phyloP scores from a whole-genome alignment of 148 eudicot genomes.

The Amaranthus hypochondriacus region DNA sequence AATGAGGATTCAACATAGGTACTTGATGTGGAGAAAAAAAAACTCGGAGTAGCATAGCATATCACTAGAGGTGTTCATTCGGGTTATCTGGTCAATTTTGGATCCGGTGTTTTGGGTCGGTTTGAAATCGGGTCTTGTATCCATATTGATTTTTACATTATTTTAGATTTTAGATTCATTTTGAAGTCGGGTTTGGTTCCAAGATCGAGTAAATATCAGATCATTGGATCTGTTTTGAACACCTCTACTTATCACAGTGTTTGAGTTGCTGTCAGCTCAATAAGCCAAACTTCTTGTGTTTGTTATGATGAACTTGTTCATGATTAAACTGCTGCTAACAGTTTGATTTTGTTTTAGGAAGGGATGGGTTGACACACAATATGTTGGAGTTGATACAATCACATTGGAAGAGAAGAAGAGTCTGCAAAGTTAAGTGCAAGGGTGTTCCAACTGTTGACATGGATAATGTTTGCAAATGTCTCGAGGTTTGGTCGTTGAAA shows the following conservation, averaged over 20 bases:
- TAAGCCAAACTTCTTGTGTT: neutral
- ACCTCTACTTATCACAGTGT: neutral
- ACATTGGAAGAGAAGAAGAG: conserved; percentile 77
- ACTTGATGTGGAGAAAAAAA: no score
- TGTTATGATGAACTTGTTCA: conserved; percentile 8
- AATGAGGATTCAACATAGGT: no score
- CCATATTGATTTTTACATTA: no score
- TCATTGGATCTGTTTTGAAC: no score
- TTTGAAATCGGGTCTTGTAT: no score
- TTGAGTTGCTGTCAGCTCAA: neutral
- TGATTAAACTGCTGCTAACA: neutral
- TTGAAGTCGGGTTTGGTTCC: no score
- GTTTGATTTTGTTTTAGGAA: conserved; percentile 45
- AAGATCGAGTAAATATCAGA: no score
- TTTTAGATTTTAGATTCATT: no score
- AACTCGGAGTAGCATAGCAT: no score
- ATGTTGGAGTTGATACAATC: conserved; percentile 91
- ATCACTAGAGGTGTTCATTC: no score
- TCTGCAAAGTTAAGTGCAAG: conserved; percentile 91
- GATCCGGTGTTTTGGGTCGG: no score
- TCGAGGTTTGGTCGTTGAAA: conserved; percentile 53
- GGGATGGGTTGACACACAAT: conserved; percentile 95
- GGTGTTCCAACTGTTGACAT: conserved; percentile 98
- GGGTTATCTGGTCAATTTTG: no score
- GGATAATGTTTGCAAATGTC: conserved; percentile 78